Evolutionary conservation across 164 flowering plant genomes (phyloP), one percentile per base, ranked within the genome.

Genomic region (Litsea cubeba): DNA sequence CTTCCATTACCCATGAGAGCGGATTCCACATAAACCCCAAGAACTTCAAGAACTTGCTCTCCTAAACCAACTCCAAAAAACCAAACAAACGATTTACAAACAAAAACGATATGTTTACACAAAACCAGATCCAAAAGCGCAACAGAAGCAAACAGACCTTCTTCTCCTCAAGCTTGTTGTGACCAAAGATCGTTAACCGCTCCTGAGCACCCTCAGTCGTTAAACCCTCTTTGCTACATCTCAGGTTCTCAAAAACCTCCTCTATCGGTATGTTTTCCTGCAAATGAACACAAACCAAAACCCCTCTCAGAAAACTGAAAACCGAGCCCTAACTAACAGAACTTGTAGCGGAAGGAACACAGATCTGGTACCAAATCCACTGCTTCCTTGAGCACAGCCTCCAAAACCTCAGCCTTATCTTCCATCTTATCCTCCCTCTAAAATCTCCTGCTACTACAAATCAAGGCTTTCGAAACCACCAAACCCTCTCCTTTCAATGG

Each of bases 11-110:
- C 98, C 98, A 93, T 69, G 97, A 93, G 7, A 93, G 81, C 71
- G 98, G 97, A 73, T 93, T 93, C 96, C 97, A 91, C 97, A 94
- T 94, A 81, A 94, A 92, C 68, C 96, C 93, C 70, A 94, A 78
- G 73, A 92, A 92, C 82, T 94, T 94, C 81, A 94, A 82, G 60
- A 94, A 68, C 75, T 94, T 94, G 63, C 88, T 94, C 79, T 94
- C 98, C 98, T 90, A 8, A 54, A 71, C 51, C 35, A 30, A 30
- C 17, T 10, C 50, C 15, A 24, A 24, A 71, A 32, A 22, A 12
- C 1, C 14, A 40, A 68, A 12, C 3, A 71, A 15, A 54, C 2
- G 20, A 49, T 54, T 15, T 14, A 54, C 12, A 54, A 54, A 3
- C 60, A 58, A 24, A 62, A 69, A 66, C 20, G 30, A 40, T 40